Base-by-base conservation (phyloP, 2,329 filamentous ascomycete genomes). In the Paracamarosporium sp. region DNA sequence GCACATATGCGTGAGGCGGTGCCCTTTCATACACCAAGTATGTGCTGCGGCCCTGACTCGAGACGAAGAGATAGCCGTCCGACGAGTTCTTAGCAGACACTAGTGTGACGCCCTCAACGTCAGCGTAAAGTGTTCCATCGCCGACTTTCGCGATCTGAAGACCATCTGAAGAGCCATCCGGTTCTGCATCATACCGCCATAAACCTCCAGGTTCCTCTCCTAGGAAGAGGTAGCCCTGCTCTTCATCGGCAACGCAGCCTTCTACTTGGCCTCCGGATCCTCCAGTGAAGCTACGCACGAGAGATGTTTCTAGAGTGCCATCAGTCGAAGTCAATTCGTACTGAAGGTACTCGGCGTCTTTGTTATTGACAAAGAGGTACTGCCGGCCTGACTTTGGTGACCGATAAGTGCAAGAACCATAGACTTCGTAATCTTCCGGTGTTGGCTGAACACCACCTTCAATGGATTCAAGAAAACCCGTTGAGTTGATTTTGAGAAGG, bases 331-430 rank as follows among this genome's bases (percentile, higher is more conserved):
- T 64, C 1, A 85, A 70, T 56, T 84, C 81, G 57, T 82, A 85
- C 63, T 85, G 83, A 0, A 85, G 78, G 59, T 85, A 85, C n/a
- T 80, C 73, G 1, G 82, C 80, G 0, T 81, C 78, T 60, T 85
- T 85, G 50, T 81, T 79, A 61, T 85, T 85, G 58, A 85, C 82
- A 50, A 85, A 85, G 22, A 85, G 78, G 55, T 84, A 84, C 36
- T 84, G 80, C 61, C 81, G 83, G 24, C 76, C 78, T 0, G 78
- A 80, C 30, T 68, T 79, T 5, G 67, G 74, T 1, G 83, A 85
- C 13, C 70, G 79, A 67, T 85, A 85, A 25, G 78, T 78, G 60
- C 71, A 85, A 6, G 82, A 85, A 15, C 83, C 83, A 64, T 85
- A 85, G 40, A 83, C 80, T 0, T 75, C 72, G 61, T 81, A 84